Base-by-base conservation (phyloP, 129 eudicot genomes). In the Silybum marianum region DNA sequence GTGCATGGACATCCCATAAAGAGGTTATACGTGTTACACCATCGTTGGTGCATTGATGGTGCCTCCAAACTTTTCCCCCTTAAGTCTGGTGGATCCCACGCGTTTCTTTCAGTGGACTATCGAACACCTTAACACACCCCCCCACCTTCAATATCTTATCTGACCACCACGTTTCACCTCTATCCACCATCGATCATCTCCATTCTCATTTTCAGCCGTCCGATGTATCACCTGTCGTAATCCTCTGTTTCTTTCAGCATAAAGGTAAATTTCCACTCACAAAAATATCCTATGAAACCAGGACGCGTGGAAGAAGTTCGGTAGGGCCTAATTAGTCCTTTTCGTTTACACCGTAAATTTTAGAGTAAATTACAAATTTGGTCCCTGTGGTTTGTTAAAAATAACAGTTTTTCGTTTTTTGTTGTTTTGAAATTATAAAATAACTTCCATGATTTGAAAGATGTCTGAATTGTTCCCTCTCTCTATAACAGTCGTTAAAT, bases 1-100 rank as follows among this genome's bases (percentile, higher is more conserved):
- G 81, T 77, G 72, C 60, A 60, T 60, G 25, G 71, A 19, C 54
- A 76, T 76, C 60, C 58, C 80, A 76, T 76, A 12, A n/a, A 75
- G 69, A 19, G 70, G 16, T 68, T 67, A 69, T 54, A 70, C 83
- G 71, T 79, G 83, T 70, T 48, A 21, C 76, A 26, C 58, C 24
- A 1, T 21, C 48, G 62, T 80, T 80, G 83, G 83, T 71, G 12
- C 54, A 71, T 51, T 80, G 23, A 80, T 68, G 0, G 19, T 78
- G 67, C 44, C 34, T 34, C 4, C 9, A 18, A 63, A 22, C 69
- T 44, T 32, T 69, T 69, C 42, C 32, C n/a, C 26, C 18, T 51
- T 46, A 36, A 69, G 21, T 44, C 32, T 69, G 46, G 82, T 69
- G 69, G 82, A 0, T 10, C 83, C 83, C 71, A 70, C 77, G 18